Evolutionary conservation across 2,329 filamentous ascomycete genomes (phyloP).

Genomic region (Aspergillus versicolor): DNA sequence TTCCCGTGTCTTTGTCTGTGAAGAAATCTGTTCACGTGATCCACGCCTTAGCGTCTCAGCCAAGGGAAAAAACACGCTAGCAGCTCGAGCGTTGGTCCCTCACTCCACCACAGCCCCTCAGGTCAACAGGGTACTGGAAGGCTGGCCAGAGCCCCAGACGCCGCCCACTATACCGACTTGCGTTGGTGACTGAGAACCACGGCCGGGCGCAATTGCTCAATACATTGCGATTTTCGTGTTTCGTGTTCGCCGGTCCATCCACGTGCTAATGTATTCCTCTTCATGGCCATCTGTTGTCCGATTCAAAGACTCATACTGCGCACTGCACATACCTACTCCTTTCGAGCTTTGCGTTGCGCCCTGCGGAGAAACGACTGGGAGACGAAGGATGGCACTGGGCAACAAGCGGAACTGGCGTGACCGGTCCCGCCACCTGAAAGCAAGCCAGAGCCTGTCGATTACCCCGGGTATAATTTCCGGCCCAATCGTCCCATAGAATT

Average conservation of each 20-base stretch:
- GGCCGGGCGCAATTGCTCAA: background rate
- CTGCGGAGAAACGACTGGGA: background rate
- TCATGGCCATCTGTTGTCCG: background rate
- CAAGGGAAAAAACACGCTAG: background rate
- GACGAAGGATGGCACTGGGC: background rate
- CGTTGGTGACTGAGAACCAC: background rate
- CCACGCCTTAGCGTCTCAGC: background rate
- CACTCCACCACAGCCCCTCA: background rate
- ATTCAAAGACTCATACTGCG: background rate
- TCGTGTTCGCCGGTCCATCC: background rate
- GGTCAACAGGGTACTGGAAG: background rate
- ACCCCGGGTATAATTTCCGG: constrained; percentile 12
- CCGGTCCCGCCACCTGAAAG: background rate
- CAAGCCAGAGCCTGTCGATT: constrained; percentile 10
- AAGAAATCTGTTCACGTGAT: background rate
- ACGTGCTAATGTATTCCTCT: background rate
- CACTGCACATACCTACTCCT: background rate
- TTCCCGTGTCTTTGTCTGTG: background rate
- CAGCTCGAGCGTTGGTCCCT: background rate
- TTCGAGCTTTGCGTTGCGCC: background rate
- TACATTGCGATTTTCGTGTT: background rate
- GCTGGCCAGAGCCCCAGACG: background rate
- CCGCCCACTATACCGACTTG: background rate
- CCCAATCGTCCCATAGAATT: constrained; percentile 8
- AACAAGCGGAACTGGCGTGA: background rate